phyloP scores from a whole-genome alignment of 495 filamentous ascomycete species.

The Mytilinidion resinicola region DNA sequence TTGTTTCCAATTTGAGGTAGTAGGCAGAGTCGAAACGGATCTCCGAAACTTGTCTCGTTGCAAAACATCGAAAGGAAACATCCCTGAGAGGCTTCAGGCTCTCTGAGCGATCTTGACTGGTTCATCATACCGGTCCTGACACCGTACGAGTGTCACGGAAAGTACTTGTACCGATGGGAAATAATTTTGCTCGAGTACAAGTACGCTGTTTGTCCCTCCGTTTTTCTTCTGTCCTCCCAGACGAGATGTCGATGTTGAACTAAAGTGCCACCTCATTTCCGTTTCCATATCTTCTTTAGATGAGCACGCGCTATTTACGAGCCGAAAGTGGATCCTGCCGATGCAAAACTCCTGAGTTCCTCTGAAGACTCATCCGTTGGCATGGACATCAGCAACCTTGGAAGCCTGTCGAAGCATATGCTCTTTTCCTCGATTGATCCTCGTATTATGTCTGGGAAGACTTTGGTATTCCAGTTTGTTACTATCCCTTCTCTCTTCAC shows the following conservation, averaged over 20 bases:
- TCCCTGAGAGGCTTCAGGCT: slow-evolving; percentile 1
- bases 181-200: not conserved
- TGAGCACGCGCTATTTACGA: too few relatives aligned
- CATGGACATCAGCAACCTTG: too few relatives aligned
- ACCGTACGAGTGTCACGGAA: slow-evolving; percentile 1
- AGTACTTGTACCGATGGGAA: not conserved
- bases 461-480: not conserved
- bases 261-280: too few relatives aligned
- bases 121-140: not conserved
- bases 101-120: not conserved
- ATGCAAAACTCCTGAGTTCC: too few relatives aligned
- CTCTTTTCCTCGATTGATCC: too few relatives aligned
- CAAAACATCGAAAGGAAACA: slow-evolving; percentile 14
- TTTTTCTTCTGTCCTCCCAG: too few relatives aligned
- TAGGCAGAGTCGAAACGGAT: not conserved
- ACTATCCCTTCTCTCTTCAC: not conserved
- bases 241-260: too few relatives aligned
- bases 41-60: slow-evolving; percentile 18
- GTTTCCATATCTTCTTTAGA: too few relatives aligned
- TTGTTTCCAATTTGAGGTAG: not conserved
- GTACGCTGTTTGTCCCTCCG: not conserved
- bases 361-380: too few relatives aligned
- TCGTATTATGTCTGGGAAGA: too few relatives aligned
- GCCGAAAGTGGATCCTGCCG: too few relatives aligned
- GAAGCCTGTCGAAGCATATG: too few relatives aligned